Conservation (phyloP, 805 yeast genomes). For the Zygosaccharomyces bailii region DNA sequence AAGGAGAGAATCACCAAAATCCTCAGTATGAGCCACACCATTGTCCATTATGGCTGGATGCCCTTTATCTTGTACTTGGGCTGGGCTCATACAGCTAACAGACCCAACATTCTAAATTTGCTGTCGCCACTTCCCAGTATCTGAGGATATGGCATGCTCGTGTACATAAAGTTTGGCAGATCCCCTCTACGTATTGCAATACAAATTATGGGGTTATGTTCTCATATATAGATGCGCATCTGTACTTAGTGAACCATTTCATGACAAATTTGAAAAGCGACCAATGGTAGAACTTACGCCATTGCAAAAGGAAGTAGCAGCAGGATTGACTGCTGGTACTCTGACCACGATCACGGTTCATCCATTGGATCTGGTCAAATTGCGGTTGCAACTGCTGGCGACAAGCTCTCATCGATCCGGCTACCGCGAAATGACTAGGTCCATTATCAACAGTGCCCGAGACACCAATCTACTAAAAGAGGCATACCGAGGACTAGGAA, state of each 20-base stretch:
- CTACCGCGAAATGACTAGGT: slow-evolving; percentile 26
- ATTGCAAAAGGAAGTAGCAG: slow-evolving; percentile 51
- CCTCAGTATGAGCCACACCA: slow-evolving; percentile 76
- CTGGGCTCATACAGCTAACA: slow-evolving; percentile 75
- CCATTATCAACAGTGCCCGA: slow-evolving; percentile 20
- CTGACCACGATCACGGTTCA: slow-evolving; percentile 78
- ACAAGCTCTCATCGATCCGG: slow-evolving; percentile 28
- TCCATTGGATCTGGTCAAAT: slow-evolving; percentile 83
- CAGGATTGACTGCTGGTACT: slow-evolving; percentile 81
- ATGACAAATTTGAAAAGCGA: background rate
- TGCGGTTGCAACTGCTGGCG: slow-evolving; percentile 67
- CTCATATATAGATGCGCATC: slow-evolving; percentile 5
- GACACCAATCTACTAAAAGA: slow-evolving; percentile 27
- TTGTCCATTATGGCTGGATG: slow-evolving; percentile 95
- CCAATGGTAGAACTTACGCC: slow-evolving; percentile 15
- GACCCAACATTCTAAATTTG: slow-evolving; percentile 67
- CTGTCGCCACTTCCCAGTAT: slow-evolving; percentile 40
- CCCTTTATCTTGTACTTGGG: slow-evolving; percentile 93
- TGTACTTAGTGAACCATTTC: slow-evolving; percentile 1
- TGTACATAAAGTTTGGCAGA: slow-evolving; percentile 4
- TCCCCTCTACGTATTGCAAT: slow-evolving; percentile 1
- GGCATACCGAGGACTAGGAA: slow-evolving; percentile 71
- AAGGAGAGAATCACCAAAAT: slow-evolving; percentile 85
- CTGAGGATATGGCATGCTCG: slow-evolving; percentile 13
- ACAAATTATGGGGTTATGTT: background rate